phyloP scores from a whole-genome alignment of 164 flowering plant species.

The Vitis riparia region DNA sequence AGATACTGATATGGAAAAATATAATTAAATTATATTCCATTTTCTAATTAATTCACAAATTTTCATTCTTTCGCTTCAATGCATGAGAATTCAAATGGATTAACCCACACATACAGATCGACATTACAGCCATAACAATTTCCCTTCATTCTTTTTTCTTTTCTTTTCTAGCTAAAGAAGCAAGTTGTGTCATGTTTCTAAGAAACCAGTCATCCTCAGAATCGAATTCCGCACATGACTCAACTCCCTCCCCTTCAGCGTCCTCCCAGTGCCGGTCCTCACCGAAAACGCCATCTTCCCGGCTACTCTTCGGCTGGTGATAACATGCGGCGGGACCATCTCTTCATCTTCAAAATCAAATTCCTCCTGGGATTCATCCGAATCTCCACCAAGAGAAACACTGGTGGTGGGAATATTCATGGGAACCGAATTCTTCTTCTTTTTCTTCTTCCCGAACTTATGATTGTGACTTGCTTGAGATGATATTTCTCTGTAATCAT shows the following conservation, averaged over 20 bases:
- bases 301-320: conserved; percentile 38
- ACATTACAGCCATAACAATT: neutral
- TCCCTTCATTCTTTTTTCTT: too few species aligned
- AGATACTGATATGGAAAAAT: too few species aligned
- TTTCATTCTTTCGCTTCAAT: neutral
- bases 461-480: neutral
- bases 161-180: too few species aligned
- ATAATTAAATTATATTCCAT: neutral
- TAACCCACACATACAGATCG: neutral
- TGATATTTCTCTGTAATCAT: neutral
- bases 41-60: neutral
- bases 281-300: conserved; percentile 61
- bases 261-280: conserved; percentile 57
- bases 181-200: conserved; percentile 30
- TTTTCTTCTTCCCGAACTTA: conserved; percentile 10
- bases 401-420: conserved; percentile 31
- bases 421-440: conserved; percentile 25
- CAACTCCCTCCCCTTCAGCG: conserved; percentile 71
- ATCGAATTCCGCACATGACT: conserved; percentile 71
- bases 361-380: conserved; percentile 26
- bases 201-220: conserved; percentile 72
- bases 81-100: neutral
- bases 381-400: conserved; percentile 7
- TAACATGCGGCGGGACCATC: conserved; percentile 61
- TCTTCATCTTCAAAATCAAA: conserved; percentile 24